Evolutionary conservation across 768 basidiomycete genomes (phyloP).

Genomic region (Serendipita vermifera): DNA sequence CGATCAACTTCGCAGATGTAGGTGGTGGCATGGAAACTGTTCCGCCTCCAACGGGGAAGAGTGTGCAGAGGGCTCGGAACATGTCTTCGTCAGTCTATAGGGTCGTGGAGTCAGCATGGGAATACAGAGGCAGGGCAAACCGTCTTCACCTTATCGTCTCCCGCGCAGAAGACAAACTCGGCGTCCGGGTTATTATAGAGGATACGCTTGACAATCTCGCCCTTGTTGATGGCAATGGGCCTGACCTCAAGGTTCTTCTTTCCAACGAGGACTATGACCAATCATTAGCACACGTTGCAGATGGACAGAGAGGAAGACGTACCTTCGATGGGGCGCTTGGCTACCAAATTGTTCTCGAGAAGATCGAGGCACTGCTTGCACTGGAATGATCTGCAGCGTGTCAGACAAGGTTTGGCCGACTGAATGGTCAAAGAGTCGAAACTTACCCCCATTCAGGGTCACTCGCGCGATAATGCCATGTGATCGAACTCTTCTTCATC

Average conservation of each 20-base stretch:
- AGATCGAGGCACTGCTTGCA: conserved; percentile 95
- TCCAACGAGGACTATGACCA: conserved; percentile 63
- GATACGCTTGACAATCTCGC: conserved; percentile 93
- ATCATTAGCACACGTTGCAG: neutral
- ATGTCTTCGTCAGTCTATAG: conserved; percentile 92
- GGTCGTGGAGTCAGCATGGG: neutral
- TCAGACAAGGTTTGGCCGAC: neutral
- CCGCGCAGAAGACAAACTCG: conserved; percentile 94
- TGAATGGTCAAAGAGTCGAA: neutral
- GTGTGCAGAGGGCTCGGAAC: conserved; percentile 71
- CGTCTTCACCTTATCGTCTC: conserved; percentile 76
- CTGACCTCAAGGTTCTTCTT: conserved; percentile 99
- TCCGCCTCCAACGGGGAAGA: conserved; percentile 34
- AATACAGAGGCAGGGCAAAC: too few species aligned
- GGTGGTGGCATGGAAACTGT: conserved; percentile 29
- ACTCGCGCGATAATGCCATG: conserved; percentile 88
- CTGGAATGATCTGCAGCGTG: conserved; percentile 56
- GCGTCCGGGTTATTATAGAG: conserved; percentile 87
- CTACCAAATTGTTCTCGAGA: conserved; percentile 84
- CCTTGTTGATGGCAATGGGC: conserved; percentile 93
- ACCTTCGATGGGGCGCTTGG: conserved; percentile 92
- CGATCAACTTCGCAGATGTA: conserved; percentile 28
- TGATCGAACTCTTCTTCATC: conserved; percentile 93
- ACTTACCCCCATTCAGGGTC: conserved; percentile 95
- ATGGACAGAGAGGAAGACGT: conserved; percentile 16